Conservation (phyloP, 148 eudicot genomes). For the Beta vulgaris region DNA sequence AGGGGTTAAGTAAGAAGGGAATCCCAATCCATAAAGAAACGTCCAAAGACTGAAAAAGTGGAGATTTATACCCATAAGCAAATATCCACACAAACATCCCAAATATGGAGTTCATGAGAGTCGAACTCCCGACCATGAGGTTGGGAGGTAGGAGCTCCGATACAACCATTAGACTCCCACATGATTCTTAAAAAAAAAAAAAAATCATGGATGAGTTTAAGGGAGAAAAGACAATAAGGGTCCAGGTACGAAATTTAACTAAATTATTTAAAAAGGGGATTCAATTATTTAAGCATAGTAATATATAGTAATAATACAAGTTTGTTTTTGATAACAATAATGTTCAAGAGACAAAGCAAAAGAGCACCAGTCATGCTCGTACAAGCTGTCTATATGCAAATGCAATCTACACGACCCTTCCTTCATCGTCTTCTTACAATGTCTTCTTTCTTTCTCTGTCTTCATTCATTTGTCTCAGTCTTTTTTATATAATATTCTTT, state of each 20-base stretch:
- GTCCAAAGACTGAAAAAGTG: too few species aligned
- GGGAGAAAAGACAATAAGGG: conserved; percentile 15
- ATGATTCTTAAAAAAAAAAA: too few species aligned
- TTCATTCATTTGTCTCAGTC: conserved; percentile 1
- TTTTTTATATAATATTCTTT: background rate
- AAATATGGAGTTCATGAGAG: too few species aligned
- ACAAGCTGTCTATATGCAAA: conserved; percentile 23
- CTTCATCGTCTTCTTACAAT: conserved; percentile 9
- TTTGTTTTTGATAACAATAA: conserved; percentile 8
- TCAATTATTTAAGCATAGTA: conserved; percentile 21
- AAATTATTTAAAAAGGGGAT: background rate
- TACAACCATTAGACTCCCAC: too few species aligned
- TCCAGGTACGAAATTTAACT: too few species aligned
- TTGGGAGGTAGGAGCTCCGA: too few species aligned
- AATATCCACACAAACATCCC: too few species aligned
- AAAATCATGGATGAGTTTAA: conserved; percentile 1
- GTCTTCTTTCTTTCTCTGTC: background rate
- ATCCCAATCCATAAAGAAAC: too few species aligned
- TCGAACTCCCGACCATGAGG: too few species aligned
- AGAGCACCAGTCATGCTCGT: conserved; percentile 10
- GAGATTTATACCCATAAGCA: too few species aligned
- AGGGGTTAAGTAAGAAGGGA: too few species aligned
- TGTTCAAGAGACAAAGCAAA: conserved; percentile 18
- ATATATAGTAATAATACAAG: too few species aligned
- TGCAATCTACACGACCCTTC: conserved; percentile 23